These are phyloP conservation scores for Ophiostoma angusticollis DNA, from an alignment of 2,329 filamentous ascomycete genomes.

Conservation along the genomic window DNA sequence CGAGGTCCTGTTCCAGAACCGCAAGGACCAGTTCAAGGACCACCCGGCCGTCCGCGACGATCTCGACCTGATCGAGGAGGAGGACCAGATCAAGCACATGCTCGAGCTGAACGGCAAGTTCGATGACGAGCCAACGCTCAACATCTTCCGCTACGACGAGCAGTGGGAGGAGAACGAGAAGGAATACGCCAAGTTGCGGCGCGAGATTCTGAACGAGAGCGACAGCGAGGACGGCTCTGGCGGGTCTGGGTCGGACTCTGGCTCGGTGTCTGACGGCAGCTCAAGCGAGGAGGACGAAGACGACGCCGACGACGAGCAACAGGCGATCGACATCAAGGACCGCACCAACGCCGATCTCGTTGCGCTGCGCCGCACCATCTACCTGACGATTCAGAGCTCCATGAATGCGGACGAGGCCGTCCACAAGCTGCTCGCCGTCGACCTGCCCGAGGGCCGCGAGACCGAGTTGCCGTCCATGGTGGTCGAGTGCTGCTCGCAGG, in stretches of 20 bases:
- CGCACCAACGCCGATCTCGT: slow-evolving; percentile 93
- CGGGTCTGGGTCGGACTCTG: slow-evolving; percentile 30
- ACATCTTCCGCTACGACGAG: slow-evolving; percentile 89
- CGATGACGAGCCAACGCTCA: slow-evolving; percentile 74
- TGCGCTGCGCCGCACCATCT: slow-evolving; percentile 85
- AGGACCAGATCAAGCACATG: slow-evolving; percentile 92
- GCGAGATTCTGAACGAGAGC: slow-evolving; percentile 87
- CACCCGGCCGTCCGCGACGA: slow-evolving; percentile 85
- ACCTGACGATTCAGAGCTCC: slow-evolving; percentile 93
- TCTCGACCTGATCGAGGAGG: slow-evolving; percentile 88
- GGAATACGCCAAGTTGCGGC: slow-evolving; percentile 79
- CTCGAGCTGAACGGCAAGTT: slow-evolving; percentile 72
- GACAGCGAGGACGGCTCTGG: slow-evolving; percentile 57
- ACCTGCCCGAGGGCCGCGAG: slow-evolving; percentile 75
- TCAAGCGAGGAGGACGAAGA: slow-evolving; percentile 51
- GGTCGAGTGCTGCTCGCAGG: slow-evolving; percentile 90
- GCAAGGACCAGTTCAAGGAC: slow-evolving; percentile 94
- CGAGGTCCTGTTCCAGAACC: slow-evolving; percentile 90
- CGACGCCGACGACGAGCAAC: slow-evolving; percentile 62
- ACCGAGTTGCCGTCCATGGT: slow-evolving; percentile 91
- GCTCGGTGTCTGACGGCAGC: slow-evolving; percentile 34
- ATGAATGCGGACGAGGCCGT: slow-evolving; percentile 93
- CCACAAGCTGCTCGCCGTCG: slow-evolving; percentile 93
- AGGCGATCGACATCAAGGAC: slow-evolving; percentile 90
- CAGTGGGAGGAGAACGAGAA: slow-evolving; percentile 87